phyloP scores from a whole-genome alignment of 2,329 filamentous ascomycete genomes.

The Fusarium clavum region DNA sequence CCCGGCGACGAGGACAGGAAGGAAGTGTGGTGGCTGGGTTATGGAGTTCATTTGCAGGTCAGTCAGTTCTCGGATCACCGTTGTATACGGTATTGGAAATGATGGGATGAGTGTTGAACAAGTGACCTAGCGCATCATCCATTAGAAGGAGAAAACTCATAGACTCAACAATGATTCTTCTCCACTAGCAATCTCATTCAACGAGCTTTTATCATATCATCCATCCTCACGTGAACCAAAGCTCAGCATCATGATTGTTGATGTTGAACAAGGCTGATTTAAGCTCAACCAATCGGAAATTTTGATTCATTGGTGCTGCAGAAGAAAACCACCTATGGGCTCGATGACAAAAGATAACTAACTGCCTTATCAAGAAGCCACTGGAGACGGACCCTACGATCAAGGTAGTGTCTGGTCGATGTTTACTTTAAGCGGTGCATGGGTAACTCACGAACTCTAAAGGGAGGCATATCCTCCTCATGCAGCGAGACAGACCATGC shows the following conservation, averaged over 20 bases:
- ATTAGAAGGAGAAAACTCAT: background rate
- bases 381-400: background rate
- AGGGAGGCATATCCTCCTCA: background rate
- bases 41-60: background rate
- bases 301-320: background rate
- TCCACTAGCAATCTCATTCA: background rate
- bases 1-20: background rate
- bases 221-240: too few relatives aligned
- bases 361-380: background rate
- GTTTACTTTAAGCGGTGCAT: background rate
- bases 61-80: background rate
- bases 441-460: background rate
- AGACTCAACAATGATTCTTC: background rate
- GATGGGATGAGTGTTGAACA: background rate
- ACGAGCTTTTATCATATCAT: background rate
- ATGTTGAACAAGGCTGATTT: constrained; percentile 18
- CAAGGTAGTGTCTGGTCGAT: background rate
- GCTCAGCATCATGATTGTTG: background rate
- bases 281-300: constrained; percentile 19
- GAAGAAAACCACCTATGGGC: background rate
- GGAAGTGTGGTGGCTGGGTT: background rate
- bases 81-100: background rate
- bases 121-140: background rate
- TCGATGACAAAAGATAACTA: background rate
- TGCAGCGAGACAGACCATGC: background rate